Percentiles rank a stretch among this genome's conserved stretches.
phyloP scores from a whole-genome alignment of 2,329 filamentous ascomycete genomes.

The Sphaerulina musiva region DNA sequence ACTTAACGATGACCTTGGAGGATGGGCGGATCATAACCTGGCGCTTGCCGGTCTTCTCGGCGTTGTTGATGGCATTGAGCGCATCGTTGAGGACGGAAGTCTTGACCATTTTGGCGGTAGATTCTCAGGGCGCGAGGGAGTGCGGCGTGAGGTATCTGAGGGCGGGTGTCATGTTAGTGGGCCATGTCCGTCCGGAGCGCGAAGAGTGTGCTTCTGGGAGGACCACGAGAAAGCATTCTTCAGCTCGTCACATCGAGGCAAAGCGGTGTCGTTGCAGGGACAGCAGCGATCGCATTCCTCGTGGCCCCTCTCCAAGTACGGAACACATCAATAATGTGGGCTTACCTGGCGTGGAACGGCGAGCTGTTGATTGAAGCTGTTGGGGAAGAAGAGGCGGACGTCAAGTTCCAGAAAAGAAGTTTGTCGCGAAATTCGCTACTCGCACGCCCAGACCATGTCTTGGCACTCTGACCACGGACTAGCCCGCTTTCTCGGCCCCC shows the following conservation, averaged over 20 bases:
- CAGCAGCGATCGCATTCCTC: slow-evolving; percentile 40
- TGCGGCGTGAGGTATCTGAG: slow-evolving; percentile 56
- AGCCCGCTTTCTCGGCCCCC: slow-evolving; percentile 3
- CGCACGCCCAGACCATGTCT: not conserved
- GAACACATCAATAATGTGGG: slow-evolving; percentile 35
- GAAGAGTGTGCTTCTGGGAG: slow-evolving; percentile 52
- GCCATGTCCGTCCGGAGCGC: slow-evolving; percentile 50
- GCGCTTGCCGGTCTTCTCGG: slow-evolving; percentile 99
- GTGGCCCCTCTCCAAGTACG: slow-evolving; percentile 48
- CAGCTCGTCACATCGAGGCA: slow-evolving; percentile 51
- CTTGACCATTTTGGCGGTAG: slow-evolving; percentile 94
- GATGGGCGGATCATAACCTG: slow-evolving; percentile 96
- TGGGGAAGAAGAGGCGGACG: slow-evolving; percentile 2
- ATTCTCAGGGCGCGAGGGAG: slow-evolving; percentile 66
- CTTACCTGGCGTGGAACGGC: slow-evolving; percentile 33
- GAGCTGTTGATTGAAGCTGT: slow-evolving; percentile 19
- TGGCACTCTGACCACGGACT: not conserved
- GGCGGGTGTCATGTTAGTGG: slow-evolving; percentile 44
- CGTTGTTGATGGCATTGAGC: slow-evolving; percentile 88
- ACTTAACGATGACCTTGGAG: slow-evolving; percentile 99
- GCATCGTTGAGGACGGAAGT: slow-evolving; percentile 98
- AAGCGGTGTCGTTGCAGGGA: slow-evolving; percentile 41
- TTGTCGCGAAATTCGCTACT: not conserved
- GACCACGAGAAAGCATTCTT: slow-evolving; percentile 55
- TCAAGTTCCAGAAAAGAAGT: not conserved